phyloP scores from a whole-genome alignment of 192 early-diverging fungal genomes.

The Spizellomyces punctatus region DNA sequence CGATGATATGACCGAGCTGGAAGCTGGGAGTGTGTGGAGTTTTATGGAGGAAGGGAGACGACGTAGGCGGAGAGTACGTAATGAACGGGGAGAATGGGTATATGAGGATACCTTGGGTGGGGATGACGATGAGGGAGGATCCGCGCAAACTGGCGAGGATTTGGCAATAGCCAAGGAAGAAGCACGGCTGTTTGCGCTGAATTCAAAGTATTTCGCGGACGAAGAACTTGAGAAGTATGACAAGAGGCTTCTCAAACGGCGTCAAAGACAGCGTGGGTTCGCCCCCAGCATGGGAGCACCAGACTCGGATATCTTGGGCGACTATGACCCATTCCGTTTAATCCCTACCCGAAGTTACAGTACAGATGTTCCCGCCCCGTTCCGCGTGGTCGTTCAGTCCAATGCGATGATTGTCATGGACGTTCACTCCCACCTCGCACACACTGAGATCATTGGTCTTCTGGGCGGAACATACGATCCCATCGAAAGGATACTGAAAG shows the following conservation, averaged over 20 bases:
- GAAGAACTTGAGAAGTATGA: constrained; percentile 42
- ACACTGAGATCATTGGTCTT: constrained; percentile 92
- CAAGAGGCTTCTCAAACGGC: constrained; percentile 33
- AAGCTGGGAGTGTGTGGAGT: constrained; percentile 22
- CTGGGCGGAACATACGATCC: constrained; percentile 78
- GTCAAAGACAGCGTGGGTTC: constrained; percentile 20
- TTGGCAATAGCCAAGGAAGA: constrained; percentile 35
- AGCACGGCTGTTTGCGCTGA: constrained; percentile 49
- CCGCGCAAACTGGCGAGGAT: constrained; percentile 32
- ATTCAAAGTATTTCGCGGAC: constrained; percentile 62
- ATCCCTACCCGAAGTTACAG: constrained; percentile 29
- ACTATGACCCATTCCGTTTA: constrained; percentile 39
- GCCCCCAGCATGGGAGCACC: constrained; percentile 16
- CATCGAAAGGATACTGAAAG: constrained; percentile 48
- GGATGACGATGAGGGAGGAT: constrained; percentile 40
- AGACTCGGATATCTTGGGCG: constrained; percentile 23
- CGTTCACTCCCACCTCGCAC: constrained; percentile 86
- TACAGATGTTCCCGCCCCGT: constrained; percentile 15
- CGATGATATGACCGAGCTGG: constrained; percentile 23
- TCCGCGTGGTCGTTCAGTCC: constrained; percentile 37
- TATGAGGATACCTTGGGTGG: constrained; percentile 46
- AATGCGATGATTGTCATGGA: constrained; percentile 79
- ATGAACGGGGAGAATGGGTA: constrained; percentile 68
- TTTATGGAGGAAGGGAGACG: constrained; percentile 33
- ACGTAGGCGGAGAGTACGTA: constrained; percentile 62